Conservation (phyloP, 768 basidiomycete genomes). For the Podaxis sp. region DNA sequence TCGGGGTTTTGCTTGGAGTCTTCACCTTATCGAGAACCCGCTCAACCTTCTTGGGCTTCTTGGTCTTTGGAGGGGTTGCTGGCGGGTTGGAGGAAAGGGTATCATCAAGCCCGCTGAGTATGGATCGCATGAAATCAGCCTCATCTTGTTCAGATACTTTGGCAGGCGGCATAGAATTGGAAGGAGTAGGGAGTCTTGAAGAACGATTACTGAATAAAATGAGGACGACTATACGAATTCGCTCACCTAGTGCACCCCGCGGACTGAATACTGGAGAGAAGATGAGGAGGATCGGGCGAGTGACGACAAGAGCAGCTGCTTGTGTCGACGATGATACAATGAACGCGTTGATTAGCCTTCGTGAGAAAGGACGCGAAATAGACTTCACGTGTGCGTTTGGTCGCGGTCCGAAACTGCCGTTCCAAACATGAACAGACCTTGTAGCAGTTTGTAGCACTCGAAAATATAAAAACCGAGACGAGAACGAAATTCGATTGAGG, state of each 20-base stretch:
- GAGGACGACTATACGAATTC: background rate
- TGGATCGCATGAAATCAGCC: conserved; percentile 46
- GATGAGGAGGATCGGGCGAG: background rate
- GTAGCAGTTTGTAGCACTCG: background rate
- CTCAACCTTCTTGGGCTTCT: conserved; percentile 12
- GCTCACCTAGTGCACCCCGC: background rate
- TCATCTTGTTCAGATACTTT: conserved; percentile 42
- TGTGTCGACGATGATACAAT: background rate
- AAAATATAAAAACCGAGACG: background rate
- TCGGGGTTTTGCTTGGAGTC: conserved; percentile 3
- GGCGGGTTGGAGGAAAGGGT: conserved; percentile 38
- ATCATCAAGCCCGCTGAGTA: conserved; percentile 47
- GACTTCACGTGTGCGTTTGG: background rate
- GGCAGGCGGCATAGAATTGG: conserved; percentile 29
- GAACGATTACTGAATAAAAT: background rate
- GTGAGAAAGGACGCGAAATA: background rate
- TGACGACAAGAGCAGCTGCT: background rate
- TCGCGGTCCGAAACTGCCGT: background rate
- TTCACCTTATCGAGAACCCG: conserved; percentile 11
- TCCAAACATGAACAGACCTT: background rate
- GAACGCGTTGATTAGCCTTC: background rate
- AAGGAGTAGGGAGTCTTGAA: background rate
- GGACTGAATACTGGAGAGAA: background rate
- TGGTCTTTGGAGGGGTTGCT: conserved; percentile 24
- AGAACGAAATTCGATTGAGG: background rate